These are phyloP conservation scores for Ascochyta rabiei DNA, from an alignment of 2,329 filamentous ascomycete species.

Conservation along the genomic window DNA sequence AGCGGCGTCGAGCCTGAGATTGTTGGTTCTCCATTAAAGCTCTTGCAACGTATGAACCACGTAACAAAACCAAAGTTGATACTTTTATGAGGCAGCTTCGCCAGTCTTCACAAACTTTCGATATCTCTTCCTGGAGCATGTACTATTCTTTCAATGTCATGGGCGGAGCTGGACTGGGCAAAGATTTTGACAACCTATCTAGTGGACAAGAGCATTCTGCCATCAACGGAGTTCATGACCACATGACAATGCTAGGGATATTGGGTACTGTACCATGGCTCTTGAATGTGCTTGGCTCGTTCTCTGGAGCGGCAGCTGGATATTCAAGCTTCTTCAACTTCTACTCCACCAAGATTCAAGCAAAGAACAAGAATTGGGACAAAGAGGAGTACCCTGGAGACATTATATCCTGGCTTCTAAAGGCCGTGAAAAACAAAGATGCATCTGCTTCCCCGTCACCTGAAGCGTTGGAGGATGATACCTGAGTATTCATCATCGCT, in stretches of 20 bases:
- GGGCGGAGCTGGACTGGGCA: slow-evolving; percentile 37
- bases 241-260: slow-evolving; percentile 44
- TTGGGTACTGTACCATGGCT: slow-evolving; percentile 47
- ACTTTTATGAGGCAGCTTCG: slow-evolving; percentile 24
- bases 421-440: slow-evolving; percentile 48
- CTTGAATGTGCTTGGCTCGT: slow-evolving; percentile 35
- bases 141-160: slow-evolving; percentile 40
- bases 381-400: slow-evolving; percentile 41
- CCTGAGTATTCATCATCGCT: slow-evolving; percentile 43
- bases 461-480: slow-evolving; percentile 42
- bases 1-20: slow-evolving; percentile 36
- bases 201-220: slow-evolving; percentile 37
- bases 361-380: slow-evolving; percentile 38
- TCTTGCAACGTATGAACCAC: slow-evolving; percentile 30
- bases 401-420: slow-evolving; percentile 51
- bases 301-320: slow-evolving; percentile 37
- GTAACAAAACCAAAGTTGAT: slow-evolving; percentile 33
- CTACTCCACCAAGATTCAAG: slow-evolving; percentile 37
- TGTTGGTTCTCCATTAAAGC: slow-evolving; percentile 38
- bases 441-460: slow-evolving; percentile 40
- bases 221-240: slow-evolving; percentile 45
- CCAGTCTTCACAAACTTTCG: slow-evolving; percentile 24
- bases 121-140: slow-evolving; percentile 34
- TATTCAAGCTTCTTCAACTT: slow-evolving; percentile 41
- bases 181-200: slow-evolving; percentile 32